Evolutionary conservation across 164 flowering plant species (phyloP).

Genomic region (Vitis riparia): DNA sequence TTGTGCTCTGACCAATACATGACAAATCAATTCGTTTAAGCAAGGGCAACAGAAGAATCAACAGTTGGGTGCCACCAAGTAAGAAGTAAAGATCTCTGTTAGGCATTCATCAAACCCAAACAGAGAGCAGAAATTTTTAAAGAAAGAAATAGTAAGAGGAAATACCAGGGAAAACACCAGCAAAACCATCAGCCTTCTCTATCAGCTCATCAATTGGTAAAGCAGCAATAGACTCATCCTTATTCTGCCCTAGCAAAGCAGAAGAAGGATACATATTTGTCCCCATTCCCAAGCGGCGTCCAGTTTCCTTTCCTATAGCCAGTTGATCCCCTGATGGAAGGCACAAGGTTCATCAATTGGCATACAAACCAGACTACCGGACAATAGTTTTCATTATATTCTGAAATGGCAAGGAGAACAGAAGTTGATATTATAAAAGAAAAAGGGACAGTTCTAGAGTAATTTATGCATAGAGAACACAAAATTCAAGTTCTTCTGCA

Average conservation of each 20-base stretch:
- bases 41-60: not conserved
- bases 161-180: conserved; percentile 92
- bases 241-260: conserved; percentile 74
- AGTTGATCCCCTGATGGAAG: conserved; percentile 72
- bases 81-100: not conserved
- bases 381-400: no score
- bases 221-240: conserved; percentile 74
- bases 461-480: no score
- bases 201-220: conserved; percentile 86
- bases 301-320: conserved; percentile 89
- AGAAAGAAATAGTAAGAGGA: not conserved
- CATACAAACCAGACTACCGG: not conserved
- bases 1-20: conserved; percentile 66
- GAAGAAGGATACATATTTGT: conserved; percentile 95
- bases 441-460: no score
- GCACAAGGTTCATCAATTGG: not conserved
- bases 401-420: no score
- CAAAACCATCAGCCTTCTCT: conserved; percentile 95
- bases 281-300: conserved; percentile 90
- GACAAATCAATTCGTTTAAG: not conserved
- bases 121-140: not conserved
- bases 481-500: no score
- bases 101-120: not conserved
- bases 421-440: no score
- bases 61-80: no score